These are phyloP conservation scores for Malus hybrid DNA, from an alignment of 331 rosid genomes.

Conservation along the genomic window DNA sequence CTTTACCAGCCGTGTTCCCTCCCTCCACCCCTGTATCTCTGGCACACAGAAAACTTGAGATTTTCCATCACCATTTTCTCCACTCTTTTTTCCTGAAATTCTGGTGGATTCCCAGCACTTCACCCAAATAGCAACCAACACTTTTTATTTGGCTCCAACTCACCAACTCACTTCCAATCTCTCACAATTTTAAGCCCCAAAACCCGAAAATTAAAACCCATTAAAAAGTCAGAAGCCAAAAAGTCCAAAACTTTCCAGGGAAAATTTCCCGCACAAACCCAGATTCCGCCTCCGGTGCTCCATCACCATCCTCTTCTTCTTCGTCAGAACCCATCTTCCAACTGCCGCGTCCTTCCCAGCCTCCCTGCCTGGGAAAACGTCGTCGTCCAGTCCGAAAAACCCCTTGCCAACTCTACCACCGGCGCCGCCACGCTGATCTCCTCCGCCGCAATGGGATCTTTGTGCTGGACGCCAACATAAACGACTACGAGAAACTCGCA, in stretches of 20 bases:
- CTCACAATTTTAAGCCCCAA: no score
- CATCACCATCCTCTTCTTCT: neutral
- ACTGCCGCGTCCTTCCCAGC: slow-evolving; percentile 20
- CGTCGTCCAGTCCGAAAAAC: slow-evolving; percentile 1
- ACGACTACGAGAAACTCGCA: neutral
- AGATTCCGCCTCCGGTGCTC: neutral
- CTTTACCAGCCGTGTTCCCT: no score
- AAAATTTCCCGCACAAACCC: neutral
- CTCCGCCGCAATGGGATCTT: slow-evolving; percentile 15
- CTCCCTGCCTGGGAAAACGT: slow-evolving; percentile 9
- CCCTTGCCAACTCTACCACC: neutral
- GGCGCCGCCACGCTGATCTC: slow-evolving; percentile 9
- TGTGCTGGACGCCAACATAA: slow-evolving; percentile 28
- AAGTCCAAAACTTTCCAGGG: neutral
- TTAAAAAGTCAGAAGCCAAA: neutral
- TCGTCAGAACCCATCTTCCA: neutral
- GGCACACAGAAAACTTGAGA: neutral
- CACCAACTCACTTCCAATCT: no score
- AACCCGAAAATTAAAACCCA: no score
- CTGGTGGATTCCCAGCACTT: no score
- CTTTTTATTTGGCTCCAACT: no score
- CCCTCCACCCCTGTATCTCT: neutral
- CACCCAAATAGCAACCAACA: no score
- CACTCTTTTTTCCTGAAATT: neutral
- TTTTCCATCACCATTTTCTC: neutral